Evolutionary conservation across 164 flowering plant genomes (phyloP).

Genomic region (Aristolochia fimbriata): DNA sequence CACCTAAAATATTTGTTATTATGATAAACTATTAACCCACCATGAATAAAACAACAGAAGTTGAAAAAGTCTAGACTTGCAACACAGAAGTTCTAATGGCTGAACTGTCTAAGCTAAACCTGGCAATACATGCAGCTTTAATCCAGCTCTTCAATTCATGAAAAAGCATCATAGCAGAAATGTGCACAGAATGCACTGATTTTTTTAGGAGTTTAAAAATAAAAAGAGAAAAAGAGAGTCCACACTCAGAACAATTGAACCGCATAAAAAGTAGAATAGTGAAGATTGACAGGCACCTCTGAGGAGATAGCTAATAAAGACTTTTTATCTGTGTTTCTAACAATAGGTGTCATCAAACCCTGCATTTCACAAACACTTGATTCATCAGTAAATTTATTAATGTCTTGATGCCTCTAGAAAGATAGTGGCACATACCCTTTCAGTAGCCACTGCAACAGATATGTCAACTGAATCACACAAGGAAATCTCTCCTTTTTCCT

Average conservation of each 20-base stretch:
- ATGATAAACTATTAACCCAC: not conserved
- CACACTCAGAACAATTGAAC: no score
- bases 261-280: not conserved
- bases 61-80: not conserved
- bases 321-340: slow-evolving; percentile 92
- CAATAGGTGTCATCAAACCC: slow-evolving; percentile 99
- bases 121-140: no score
- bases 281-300: slow-evolving; percentile 42
- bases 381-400: not conserved
- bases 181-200: no score
- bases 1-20: slow-evolving; percentile 28
- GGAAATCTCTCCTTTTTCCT: slow-evolving; percentile 51
- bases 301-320: slow-evolving; percentile 68
- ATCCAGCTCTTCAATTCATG: no score
- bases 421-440: slow-evolving; percentile 47
- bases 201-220: no score
- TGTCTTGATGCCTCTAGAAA: slow-evolving; percentile 1
- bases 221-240: no score
- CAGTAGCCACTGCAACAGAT: slow-evolving; percentile 96
- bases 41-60: not conserved
- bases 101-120: no score
- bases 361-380: slow-evolving; percentile 18
- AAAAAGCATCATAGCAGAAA: no score
- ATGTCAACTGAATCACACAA: slow-evolving; percentile 76
- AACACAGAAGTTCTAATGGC: no score